Evolutionary conservation across 2,329 filamentous ascomycete species (phyloP), one percentile per base, ranked within the genome.

Genomic region (Aspergillus thermomutatus): DNA sequence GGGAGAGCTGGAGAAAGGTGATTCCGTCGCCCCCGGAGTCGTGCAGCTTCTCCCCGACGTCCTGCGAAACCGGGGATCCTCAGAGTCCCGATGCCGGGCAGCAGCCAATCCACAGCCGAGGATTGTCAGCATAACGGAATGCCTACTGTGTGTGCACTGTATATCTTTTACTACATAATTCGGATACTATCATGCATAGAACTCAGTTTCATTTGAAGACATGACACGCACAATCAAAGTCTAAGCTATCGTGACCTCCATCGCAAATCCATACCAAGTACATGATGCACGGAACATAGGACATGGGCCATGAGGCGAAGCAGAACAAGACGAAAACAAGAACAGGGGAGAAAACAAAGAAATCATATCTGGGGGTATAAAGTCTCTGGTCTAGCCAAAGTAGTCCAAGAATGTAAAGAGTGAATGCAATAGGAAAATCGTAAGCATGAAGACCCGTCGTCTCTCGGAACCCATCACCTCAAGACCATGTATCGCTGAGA

Each of bases 61-160:
- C n/a, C 60, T 61, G 59, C 62, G 60, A 63, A 61, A 53, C 63
- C 62, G 62, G 60, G 11, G n/a, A 17, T 50, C 54, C 52, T 56
- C 59, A 59, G 59, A 50, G 46, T 25, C 45, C 53, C 53, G 48
- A 55, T 55, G 37, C 48, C 53, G 53, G 52, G 25, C 26, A 17
- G 21, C n/a, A 41, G 14, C 62, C 61, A 64, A 64, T 64, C 55
- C 54, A 17, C 27, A 25, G 25, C 17, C 31, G 41, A 27, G 37
- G 25, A 53, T 61, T 60, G 58, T 62, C 58, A 62, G 52, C 60
- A 27, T 43, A 28, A 23, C 14, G 4, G 17, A 7, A 17, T 5
- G 1, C 5, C 31, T 7, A 34, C 31, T 7, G 31, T 37, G 11
- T 37, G 7, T 3, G 31, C 14, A 17, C 5, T 17, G 31, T 34